Conservation (phyloP, 805 yeast genomes). For the Grigorovia jiainica region DNA sequence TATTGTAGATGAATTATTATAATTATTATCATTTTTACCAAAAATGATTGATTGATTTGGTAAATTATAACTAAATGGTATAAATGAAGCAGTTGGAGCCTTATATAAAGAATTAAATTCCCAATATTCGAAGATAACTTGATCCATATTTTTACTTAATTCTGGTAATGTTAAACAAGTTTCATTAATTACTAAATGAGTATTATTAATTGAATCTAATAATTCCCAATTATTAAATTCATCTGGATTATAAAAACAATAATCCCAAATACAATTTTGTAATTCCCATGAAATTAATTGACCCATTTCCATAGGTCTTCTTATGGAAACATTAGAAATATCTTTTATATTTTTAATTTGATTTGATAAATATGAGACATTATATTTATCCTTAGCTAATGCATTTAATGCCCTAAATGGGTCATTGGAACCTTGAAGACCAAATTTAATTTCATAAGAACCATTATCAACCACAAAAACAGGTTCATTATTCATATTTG, state of each 20-base stretch:
- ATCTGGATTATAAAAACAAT: slow-evolving; percentile 43
- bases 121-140: slow-evolving; percentile 88
- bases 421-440: slow-evolving; percentile 31
- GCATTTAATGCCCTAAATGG: slow-evolving; percentile 59
- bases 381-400: slow-evolving; percentile 66
- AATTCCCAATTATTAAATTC: slow-evolving; percentile 36
- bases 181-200: slow-evolving; percentile 66
- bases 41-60: not conserved
- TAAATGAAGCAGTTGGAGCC: slow-evolving; percentile 49
- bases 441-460: slow-evolving; percentile 68
- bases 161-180: slow-evolving; percentile 75
- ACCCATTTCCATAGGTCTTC: slow-evolving; percentile 83
- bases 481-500: not conserved
- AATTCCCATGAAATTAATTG: slow-evolving; percentile 87
- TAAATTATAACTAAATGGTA: slow-evolving; percentile 44
- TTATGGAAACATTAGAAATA: slow-evolving; percentile 60
- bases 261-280: slow-evolving; percentile 86
- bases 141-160: slow-evolving; percentile 77
- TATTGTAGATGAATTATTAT: slow-evolving; percentile 1
- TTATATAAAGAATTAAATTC: slow-evolving; percentile 66
- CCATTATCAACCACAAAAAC: slow-evolving; percentile 80
- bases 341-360: slow-evolving; percentile 56
- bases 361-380: slow-evolving; percentile 63
- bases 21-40: not conserved
- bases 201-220: slow-evolving; percentile 36